phyloP scores from a whole-genome alignment of 495 filamentous ascomycete genomes.

The Trichoderma gamsii region DNA sequence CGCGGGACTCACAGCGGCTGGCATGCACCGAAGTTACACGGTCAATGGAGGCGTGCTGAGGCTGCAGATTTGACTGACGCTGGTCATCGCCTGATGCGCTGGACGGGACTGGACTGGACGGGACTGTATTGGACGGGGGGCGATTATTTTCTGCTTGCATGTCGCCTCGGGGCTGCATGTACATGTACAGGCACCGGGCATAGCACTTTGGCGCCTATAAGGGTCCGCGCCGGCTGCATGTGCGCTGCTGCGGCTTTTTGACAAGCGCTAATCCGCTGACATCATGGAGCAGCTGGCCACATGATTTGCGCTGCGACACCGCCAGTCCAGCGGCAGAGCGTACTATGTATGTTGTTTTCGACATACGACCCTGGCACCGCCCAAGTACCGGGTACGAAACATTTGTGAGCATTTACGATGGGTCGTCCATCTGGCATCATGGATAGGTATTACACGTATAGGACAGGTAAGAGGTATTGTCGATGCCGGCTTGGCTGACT shows the following conservation, averaged over 20 bases:
- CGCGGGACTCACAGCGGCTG: neutral
- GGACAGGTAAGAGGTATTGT: too few species aligned
- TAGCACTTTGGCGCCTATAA: neutral
- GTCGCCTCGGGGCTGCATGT: neutral
- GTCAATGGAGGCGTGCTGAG: neutral
- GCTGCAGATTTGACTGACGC: neutral
- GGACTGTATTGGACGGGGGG: neutral
- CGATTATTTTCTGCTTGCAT: too few species aligned
- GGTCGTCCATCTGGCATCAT: too few species aligned
- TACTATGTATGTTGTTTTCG: too few species aligned
- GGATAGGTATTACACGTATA: too few species aligned
- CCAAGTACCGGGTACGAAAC: neutral
- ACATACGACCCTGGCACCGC: neutral
- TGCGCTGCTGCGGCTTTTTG: neutral
- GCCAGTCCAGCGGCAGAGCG: neutral
- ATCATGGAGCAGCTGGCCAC: neutral
- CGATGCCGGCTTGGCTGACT: neutral
- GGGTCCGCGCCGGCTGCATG: constrained; percentile 3
- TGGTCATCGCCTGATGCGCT: constrained; percentile 5
- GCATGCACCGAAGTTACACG: neutral
- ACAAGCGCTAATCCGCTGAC: constrained; percentile 4
- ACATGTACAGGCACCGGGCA: neutral
- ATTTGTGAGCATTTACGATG: neutral
- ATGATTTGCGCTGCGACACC: constrained; percentile 7
- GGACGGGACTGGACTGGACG: too few species aligned